phyloP scores from a whole-genome alignment of 345 rosid genomes.

The Rhodamnia rubescens region DNA sequence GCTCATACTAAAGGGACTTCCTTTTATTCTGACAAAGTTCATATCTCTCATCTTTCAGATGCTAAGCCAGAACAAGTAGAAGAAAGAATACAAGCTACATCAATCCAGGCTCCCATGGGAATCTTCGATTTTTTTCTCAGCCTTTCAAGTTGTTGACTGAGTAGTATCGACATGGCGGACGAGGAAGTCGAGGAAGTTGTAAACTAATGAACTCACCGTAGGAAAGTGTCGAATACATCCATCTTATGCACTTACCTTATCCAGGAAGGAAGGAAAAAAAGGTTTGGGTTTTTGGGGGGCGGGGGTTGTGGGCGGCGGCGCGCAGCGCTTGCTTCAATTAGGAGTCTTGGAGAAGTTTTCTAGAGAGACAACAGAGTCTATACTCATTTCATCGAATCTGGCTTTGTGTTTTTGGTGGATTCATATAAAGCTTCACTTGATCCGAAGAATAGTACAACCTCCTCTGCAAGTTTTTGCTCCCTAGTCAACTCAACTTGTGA shows the following conservation, averaged over 20 bases:
- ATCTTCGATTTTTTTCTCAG: not conserved
- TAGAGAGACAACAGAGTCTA: not conserved
- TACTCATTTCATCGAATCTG: not conserved
- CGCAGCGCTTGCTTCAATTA: not conserved
- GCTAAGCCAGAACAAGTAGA: not conserved
- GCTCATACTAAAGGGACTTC: not conserved
- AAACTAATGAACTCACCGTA: too few relatives aligned
- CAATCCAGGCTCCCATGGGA: not conserved
- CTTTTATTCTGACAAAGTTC: not conserved
- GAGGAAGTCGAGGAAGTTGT: not conserved
- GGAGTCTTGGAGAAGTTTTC: not conserved
- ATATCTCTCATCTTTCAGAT: not conserved
- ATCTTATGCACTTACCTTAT: too few relatives aligned
- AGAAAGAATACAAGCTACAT: not conserved
- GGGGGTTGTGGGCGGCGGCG: too few relatives aligned
- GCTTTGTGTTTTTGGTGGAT: not conserved
- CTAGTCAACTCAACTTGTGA: not conserved
- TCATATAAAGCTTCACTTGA: not conserved
- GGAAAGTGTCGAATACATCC: too few relatives aligned
- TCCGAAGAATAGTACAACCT: not conserved
- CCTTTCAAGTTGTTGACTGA: not conserved
- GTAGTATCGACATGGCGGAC: not conserved
- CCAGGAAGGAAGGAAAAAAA: too few relatives aligned
- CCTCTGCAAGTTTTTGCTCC: not conserved
- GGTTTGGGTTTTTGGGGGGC: too few relatives aligned